Base-by-base conservation (phyloP, 208 protist genomes). In the Acanthamoeba royreba region DNA sequence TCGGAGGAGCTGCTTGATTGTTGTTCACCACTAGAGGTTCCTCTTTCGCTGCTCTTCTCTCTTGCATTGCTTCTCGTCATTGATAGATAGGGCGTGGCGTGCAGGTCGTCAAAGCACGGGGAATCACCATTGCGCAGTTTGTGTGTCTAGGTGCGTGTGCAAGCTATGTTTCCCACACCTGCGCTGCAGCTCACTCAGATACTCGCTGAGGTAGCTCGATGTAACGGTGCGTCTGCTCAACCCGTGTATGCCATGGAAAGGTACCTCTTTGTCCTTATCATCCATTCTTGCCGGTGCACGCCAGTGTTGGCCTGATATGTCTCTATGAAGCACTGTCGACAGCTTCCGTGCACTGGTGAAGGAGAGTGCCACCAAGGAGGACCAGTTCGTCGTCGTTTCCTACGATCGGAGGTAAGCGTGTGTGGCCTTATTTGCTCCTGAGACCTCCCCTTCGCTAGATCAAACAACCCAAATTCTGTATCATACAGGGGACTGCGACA, bases 1-100 rank as follows among this genome's bases (percentile, higher is more conserved):
- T 74, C 77, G 17, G 97, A 98, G 53, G 95, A 97, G 87, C 52
- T 98, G 69, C 92, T 98, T 3, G 94, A 96, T 33, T 98, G 97
- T 94, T 98, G 97, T 93, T 72, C 74, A n/a, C 53, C 95, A 2
- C 61, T 97, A 9, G 95, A 97, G 35, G 58, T 93, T 35, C 28
- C 4, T 17, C 19, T 7, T 7, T 15, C 43, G 4, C 8, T 35
- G 2, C 25, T 58, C 33, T 46, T 88, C 7, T 31, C 19, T 33
- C 13, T 46, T 13, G 69, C 28, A 15, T 31, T 81, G 69, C 17
- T 81, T n/a, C n/a, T n/a, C 52, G 17, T n/a, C 25, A 13, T n/a
- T 25, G 17, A 58, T 25, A 58, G 17, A 58, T 25, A 58, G 13
- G 17, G 25, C 25, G 17, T 25, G 13, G 17, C 52, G 17, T 25